Percentiles rank a stretch among this genome's conserved stretches.
These are phyloP conservation scores for Torrubiella hemipterigena DNA, from an alignment of 2,329 filamentous ascomycete genomes.

Conservation along the genomic window DNA sequence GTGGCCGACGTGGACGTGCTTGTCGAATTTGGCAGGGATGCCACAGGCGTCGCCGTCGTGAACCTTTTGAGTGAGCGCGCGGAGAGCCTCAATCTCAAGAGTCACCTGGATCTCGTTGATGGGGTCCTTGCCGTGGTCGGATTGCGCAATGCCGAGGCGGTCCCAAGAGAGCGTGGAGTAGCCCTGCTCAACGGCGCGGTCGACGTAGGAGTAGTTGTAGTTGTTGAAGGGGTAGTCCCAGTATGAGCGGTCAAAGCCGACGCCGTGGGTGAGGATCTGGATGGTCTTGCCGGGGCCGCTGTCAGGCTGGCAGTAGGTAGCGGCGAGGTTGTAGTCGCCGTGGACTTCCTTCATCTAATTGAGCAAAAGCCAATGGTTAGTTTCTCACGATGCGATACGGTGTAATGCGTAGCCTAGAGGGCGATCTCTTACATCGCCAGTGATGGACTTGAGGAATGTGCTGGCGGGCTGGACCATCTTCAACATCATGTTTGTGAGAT, in stretches of 20 bases:
- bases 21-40: conserved; percentile 22
- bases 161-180: conserved; percentile 51
- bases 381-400: not conserved
- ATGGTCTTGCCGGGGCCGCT: conserved; percentile 22
- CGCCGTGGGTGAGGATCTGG: conserved; percentile 29
- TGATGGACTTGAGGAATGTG: conserved; percentile 28
- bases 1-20: conserved; percentile 50
- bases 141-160: conserved; percentile 47
- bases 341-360: conserved; percentile 32
- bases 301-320: conserved; percentile 49
- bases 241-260: conserved; percentile 36
- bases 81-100: conserved; percentile 46
- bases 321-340: conserved; percentile 44
- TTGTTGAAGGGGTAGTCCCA: conserved; percentile 48
- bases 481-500: conserved; percentile 44
- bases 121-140: conserved; percentile 45
- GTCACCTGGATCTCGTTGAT: conserved; percentile 46
- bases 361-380: conserved; percentile 5
- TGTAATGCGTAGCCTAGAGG: conserved; percentile 16
- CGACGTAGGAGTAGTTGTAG: conserved; percentile 51
- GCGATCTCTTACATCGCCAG: conserved; percentile 18
- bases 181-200: conserved; percentile 39
- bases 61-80: conserved; percentile 36
- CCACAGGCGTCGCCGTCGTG: conserved; percentile 30
- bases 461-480: conserved; percentile 36